Evolutionary conservation across 352 stramenopile genomes (phyloP), one percentile per base, ranked within the genome.

Genomic region (Globisporangium parvum): DNA sequence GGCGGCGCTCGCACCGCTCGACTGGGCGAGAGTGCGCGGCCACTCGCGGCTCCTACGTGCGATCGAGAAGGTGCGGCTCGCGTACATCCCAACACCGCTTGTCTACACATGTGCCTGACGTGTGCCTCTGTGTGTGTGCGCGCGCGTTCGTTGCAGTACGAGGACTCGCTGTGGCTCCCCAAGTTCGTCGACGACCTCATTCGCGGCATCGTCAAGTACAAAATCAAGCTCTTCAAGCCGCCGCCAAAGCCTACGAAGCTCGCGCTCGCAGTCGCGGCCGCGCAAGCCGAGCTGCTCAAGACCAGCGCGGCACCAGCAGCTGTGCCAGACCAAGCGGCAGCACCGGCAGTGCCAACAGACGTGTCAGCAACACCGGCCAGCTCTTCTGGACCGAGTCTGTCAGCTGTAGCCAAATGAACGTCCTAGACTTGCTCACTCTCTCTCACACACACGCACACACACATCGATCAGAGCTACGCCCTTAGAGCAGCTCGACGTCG

Each of bases 161-260:
- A 87, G 55, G 79, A 89, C 51, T 73, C 70, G 28, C 52, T 66
- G 45, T 89, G 79, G 76, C 52, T 89, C 6, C 74, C 79, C 5
- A 89, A 86, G 59, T 87, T 89, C 39, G 63, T 84, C 3, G 76
- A 89, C 20, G 76, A 89, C 28, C 70, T 89, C 47, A 67, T 89
- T 33, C 79, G 73, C 14, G 75, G 77, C 8, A 87, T 89, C 50
- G 63, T 89, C 17, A 67, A 69, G 40, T 87, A 89, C 76, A 87
- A 87, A 55, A 87, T 87, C 66, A 85, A 87, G 62, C 17, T 87
- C 20, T 89, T 82, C 52, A 84, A 80, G 47, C 65, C 80, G 2
- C 55, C 57, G 15, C 65, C 65, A 9, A 75, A 75, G 50, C 56
- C 65, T 6, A n/a, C 17, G 15, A 62, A 49, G 26, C 59, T 63